These are phyloP conservation scores for Puccinia horiana DNA, from an alignment of 1,284 basidiomycete species.

Conservation along the genomic window DNA sequence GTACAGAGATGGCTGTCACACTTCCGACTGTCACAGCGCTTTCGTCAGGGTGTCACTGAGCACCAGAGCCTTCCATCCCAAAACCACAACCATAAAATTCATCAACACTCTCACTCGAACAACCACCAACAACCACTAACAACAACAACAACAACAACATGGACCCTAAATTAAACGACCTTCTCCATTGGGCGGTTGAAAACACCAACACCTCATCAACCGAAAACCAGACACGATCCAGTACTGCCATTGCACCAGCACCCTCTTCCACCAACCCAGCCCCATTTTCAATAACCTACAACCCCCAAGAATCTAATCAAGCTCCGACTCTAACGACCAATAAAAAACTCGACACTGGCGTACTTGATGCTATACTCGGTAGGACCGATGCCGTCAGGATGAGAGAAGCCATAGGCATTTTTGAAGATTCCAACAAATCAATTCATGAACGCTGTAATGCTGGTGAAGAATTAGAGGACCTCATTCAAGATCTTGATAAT, in stretches of 20 bases:
- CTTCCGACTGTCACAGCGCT: no score
- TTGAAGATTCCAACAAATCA: constrained; percentile 4
- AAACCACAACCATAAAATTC: no score
- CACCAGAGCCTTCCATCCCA: no score
- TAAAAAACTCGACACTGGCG: constrained; percentile 32
- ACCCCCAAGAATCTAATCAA: constrained; percentile 6
- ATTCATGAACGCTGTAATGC: constrained; percentile 32
- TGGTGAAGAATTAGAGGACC: constrained; percentile 35
- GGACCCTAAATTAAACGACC: constrained; percentile 40
- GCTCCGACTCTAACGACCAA: background rate
- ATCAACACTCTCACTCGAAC: no score
- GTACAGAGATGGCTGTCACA: no score
- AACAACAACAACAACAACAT: background rate
- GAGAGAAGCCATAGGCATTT: constrained; percentile 32
- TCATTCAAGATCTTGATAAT: constrained; percentile 49
- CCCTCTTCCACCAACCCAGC: background rate
- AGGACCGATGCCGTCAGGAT: constrained; percentile 40
- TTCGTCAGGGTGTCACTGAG: no score
- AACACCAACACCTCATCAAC: constrained; percentile 13
- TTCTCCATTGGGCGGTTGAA: constrained; percentile 46
- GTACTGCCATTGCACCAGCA: constrained; percentile 24
- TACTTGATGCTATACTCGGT: constrained; percentile 43
- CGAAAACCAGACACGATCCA: background rate
- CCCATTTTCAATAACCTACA: constrained; percentile 8
- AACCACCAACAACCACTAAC: no score